A percentile compares a stretch with the other conserved stretches of the same genome.
Evolutionary conservation across 2,329 filamentous ascomycete genomes (phyloP).

Genomic region (Pseudohalonectria lignicola): DNA sequence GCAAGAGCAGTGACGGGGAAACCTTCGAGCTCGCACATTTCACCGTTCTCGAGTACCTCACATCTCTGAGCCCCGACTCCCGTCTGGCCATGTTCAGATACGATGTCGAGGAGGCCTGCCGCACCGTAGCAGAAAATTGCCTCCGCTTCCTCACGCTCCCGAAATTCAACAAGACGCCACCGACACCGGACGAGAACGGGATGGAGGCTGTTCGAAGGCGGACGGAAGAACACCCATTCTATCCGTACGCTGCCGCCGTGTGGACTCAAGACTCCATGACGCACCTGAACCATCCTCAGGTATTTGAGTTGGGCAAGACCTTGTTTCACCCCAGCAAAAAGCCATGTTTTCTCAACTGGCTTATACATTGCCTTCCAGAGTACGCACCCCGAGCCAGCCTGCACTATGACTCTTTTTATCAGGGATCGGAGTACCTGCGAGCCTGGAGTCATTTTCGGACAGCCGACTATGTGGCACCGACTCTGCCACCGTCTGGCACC

Average conservation of each 20-base stretch:
- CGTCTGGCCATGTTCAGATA: not conserved
- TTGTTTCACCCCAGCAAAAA: not conserved
- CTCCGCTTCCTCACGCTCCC: not conserved
- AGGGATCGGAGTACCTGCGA: not conserved
- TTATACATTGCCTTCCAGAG: not conserved
- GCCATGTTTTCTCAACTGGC: not conserved
- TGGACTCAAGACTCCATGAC: not conserved
- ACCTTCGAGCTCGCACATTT: constrained; percentile 1
- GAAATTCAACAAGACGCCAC: not conserved
- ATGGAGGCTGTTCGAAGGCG: not conserved
- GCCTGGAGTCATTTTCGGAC: too few species aligned
- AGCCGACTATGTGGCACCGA: too few species aligned
- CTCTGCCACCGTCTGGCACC: too few species aligned
- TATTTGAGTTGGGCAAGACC: not conserved
- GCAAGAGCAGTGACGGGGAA: not conserved
- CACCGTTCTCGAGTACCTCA: constrained; percentile 1
- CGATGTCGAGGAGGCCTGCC: not conserved
- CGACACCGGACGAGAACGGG: not conserved
- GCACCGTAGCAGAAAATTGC: not conserved
- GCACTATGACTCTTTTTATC: not conserved
- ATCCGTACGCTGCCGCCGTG: not conserved
- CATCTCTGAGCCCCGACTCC: not conserved
- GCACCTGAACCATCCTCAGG: not conserved
- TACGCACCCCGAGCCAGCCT: not conserved
- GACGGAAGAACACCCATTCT: not conserved